phyloP scores from a whole-genome alignment of 176 grass and related monocot species.

The Rhynchospora pubera region DNA sequence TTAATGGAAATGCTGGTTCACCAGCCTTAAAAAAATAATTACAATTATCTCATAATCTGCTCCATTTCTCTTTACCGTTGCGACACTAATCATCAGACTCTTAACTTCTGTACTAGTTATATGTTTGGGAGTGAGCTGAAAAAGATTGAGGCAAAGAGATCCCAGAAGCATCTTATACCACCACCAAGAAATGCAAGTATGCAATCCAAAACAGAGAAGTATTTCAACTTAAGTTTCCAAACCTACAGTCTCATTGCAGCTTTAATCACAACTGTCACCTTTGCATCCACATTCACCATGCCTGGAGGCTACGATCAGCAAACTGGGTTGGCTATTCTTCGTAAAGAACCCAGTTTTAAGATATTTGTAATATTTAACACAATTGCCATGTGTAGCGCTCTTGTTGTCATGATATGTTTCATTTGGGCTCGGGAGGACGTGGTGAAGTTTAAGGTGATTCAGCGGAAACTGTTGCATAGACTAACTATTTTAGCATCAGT shows the following conservation, averaged over 20 bases:
- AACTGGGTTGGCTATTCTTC: constrained; percentile 14
- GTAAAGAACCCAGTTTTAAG: constrained; percentile 3
- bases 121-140: constrained; percentile 25
- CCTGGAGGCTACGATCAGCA: constrained; percentile 31
- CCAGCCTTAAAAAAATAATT: too few relatives aligned
- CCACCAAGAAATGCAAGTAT: not conserved
- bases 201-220: not conserved
- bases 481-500: constrained; percentile 13
- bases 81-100: not conserved
- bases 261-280: constrained; percentile 43
- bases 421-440: constrained; percentile 26
- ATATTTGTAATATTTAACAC: constrained; percentile 34
- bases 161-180: constrained; percentile 17
- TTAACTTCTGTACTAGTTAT: constrained; percentile 2
- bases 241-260: constrained; percentile 31
- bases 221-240: constrained; percentile 23
- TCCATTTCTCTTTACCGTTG: too few relatives aligned
- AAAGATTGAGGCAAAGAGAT: constrained; percentile 23
- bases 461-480: constrained; percentile 22
- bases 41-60: too few relatives aligned
- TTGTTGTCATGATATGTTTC: constrained; percentile 30
- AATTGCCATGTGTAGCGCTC: constrained; percentile 35
- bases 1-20: too few relatives aligned
- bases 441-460: constrained; percentile 11
- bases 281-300: constrained; percentile 37